phyloP scores from a whole-genome alignment of 179 eudicot genomes.

The Amaranthus tricolor region DNA sequence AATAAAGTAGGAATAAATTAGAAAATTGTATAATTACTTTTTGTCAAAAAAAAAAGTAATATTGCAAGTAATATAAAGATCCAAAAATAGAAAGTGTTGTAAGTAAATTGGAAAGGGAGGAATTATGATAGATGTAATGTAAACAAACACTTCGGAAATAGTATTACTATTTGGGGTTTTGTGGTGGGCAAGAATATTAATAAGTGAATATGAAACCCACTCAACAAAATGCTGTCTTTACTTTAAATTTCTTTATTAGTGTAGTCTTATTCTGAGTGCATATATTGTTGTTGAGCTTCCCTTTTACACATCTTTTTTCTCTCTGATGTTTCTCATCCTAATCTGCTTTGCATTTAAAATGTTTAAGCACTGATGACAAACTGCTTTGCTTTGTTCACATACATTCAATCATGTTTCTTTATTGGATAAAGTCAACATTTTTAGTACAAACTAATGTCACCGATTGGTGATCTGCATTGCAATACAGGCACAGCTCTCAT shows the following conservation, averaged over 20 bases:
- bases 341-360: constrained; percentile 14
- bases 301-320: constrained; percentile 20
- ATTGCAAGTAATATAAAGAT: no score
- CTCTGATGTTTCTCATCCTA: neutral
- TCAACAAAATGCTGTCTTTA: constrained; percentile 41
- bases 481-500: neutral
- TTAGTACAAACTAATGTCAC: constrained; percentile 1
- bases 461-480: constrained; percentile 10
- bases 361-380: constrained; percentile 22
- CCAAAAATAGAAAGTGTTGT: no score
- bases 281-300: constrained; percentile 18
- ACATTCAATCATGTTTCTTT: constrained; percentile 35
- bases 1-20: no score
- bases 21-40: no score
- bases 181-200: constrained; percentile 43
- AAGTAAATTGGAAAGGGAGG: no score
- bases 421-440: constrained; percentile 27
- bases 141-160: constrained; percentile 18
- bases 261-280: constrained; percentile 17
- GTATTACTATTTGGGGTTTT: constrained; percentile 28
- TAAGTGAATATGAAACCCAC: constrained; percentile 80
- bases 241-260: constrained; percentile 26
- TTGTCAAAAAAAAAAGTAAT: no score
- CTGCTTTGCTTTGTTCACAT: constrained; percentile 13
- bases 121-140: no score